Conservation (phyloP, 371 early-diverging fungal species). For the Fennellomyces sp. region DNA sequence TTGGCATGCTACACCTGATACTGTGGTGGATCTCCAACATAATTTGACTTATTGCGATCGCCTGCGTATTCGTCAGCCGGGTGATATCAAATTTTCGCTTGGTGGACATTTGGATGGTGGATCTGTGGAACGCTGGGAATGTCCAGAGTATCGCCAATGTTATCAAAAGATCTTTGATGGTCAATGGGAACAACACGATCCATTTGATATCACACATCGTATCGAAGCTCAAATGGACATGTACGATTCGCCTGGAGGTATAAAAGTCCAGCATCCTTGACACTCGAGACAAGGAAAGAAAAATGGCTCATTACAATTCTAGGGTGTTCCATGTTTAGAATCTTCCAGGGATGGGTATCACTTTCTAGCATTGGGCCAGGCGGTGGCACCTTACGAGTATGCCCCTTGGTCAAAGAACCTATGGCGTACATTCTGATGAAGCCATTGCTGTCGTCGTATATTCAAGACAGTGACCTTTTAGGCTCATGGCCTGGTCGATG, state of each 20-base stretch:
- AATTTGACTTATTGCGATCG: conserved; percentile 39
- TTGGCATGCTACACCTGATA: conserved; percentile 15
- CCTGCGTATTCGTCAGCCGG: conserved; percentile 31
- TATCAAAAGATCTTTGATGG: conserved; percentile 19
- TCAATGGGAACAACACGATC: conserved; percentile 9
- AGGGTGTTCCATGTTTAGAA: conserved; percentile 3
- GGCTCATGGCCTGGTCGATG: conserved; percentile 36
- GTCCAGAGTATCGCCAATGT: conserved; percentile 23
- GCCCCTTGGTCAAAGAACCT: conserved; percentile 34
- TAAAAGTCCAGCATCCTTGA: no score
- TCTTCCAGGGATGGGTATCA: not conserved
- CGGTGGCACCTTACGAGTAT: conserved; percentile 33
- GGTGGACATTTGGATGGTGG: conserved; percentile 36
- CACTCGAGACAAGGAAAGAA: no score
- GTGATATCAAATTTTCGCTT: conserved; percentile 29
- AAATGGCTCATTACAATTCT: conserved; percentile 39
- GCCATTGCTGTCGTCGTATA: conserved; percentile 26
- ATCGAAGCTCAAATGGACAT: conserved; percentile 12
- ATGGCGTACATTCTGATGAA: conserved; percentile 39
- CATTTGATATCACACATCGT: not conserved
- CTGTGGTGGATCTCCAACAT: conserved; percentile 25
- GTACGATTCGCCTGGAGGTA: conserved; percentile 29
- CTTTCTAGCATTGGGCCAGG: conserved; percentile 19
- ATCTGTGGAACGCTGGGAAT: conserved; percentile 32
- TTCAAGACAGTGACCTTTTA: conserved; percentile 24